phyloP scores from a whole-genome alignment of 1,139 yeast species.

The Yamadazyma pseudoaaseri region DNA sequence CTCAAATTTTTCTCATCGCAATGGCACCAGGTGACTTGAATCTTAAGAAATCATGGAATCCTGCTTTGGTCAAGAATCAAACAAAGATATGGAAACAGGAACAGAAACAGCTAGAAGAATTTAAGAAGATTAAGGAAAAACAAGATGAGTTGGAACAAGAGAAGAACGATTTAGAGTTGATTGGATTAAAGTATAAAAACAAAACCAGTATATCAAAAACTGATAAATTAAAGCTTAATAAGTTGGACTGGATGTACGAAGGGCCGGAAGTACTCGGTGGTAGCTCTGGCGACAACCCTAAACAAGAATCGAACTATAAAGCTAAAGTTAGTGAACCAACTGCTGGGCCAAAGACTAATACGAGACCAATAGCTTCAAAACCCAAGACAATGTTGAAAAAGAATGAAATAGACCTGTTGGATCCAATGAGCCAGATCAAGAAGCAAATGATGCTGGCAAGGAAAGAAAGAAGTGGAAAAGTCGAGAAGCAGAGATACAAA shows the following conservation, averaged over 20 bases:
- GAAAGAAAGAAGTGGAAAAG: conserved; percentile 11
- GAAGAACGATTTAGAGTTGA: conserved; percentile 59
- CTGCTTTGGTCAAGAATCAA: conserved; percentile 81
- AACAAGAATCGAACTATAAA: too few relatives aligned
- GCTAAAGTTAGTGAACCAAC: too few relatives aligned
- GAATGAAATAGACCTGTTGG: conserved; percentile 19
- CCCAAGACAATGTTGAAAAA: conserved; percentile 1
- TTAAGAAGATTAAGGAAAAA: conserved; percentile 62
- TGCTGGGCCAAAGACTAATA: too few relatives aligned
- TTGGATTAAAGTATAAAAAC: conserved; percentile 31
- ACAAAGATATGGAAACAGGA: conserved; percentile 84
- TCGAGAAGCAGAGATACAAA: not conserved
- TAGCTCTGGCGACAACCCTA: not conserved
- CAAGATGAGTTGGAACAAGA: conserved; percentile 66
- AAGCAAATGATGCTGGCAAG: conserved; percentile 1
- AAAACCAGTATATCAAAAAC: conserved; percentile 27
- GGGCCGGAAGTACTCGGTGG: conserved; percentile 22
- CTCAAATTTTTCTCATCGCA: conserved; percentile 1
- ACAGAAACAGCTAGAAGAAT: conserved; percentile 72
- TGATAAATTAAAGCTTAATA: conserved; percentile 46
- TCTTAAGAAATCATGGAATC: conserved; percentile 94
- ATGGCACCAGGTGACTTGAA: conserved; percentile 77
- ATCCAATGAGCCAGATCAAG: conserved; percentile 10
- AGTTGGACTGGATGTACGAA: conserved; percentile 87
- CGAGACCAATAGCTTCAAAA: too few relatives aligned